These are phyloP conservation scores for Taiozyma sp. DNA, from an alignment of 1,139 yeast species.

Conservation along the genomic window DNA sequence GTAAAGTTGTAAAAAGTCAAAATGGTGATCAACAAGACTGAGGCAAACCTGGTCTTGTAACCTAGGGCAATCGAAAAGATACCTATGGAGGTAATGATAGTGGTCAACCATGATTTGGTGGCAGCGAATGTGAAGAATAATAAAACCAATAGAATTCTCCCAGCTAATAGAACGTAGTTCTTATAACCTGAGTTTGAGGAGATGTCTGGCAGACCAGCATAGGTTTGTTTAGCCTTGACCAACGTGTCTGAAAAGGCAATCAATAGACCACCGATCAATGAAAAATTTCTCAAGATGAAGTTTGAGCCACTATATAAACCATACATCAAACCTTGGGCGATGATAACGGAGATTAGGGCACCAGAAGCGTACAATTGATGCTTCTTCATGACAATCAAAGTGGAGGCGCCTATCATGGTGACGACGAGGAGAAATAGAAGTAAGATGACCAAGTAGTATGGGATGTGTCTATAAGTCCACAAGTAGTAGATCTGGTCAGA, in stretches of 20 bases:
- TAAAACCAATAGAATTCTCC: conserved; percentile 80
- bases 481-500: conserved; percentile 83
- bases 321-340: conserved; percentile 83
- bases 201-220: conserved; percentile 87
- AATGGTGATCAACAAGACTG: conserved; percentile 70
- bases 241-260: conserved; percentile 89
- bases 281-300: conserved; percentile 80
- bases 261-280: conserved; percentile 89
- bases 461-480: conserved; percentile 74
- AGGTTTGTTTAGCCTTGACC: conserved; percentile 69
- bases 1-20: conserved; percentile 73
- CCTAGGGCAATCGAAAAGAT: conserved; percentile 84
- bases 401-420: conserved; percentile 71
- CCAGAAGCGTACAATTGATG: conserved; percentile 70
- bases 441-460: conserved; percentile 70
- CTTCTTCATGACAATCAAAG: conserved; percentile 67
- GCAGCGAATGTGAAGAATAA: conserved; percentile 85
- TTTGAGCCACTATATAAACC: conserved; percentile 82
- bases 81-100: conserved; percentile 66
- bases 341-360: conserved; percentile 65
- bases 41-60: conserved; percentile 88
- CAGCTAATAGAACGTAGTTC: conserved; percentile 83
- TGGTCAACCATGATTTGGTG: conserved; percentile 67
- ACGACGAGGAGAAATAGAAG: conserved; percentile 63
- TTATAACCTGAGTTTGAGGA: conserved; percentile 75